Percentiles rank a stretch among this genome's conserved stretches.
Evolutionary conservation across 2,329 filamentous ascomycete species (phyloP).

Genomic region (Fulvia fulva): DNA sequence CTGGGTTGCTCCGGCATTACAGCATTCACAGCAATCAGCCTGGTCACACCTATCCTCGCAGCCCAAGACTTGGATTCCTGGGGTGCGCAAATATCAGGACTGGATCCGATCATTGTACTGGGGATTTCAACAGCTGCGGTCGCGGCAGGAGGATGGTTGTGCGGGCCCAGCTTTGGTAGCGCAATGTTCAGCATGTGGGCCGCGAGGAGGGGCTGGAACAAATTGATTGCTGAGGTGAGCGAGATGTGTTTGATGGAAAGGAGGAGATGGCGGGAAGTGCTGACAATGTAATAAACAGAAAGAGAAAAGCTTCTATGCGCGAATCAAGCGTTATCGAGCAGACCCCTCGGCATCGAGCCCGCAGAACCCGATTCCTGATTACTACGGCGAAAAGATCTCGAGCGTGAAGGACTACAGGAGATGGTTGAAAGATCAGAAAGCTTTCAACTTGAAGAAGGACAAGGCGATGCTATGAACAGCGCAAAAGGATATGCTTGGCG

Average conservation of each 20-base stretch:
- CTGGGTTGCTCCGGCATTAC: slow-evolving; percentile 69
- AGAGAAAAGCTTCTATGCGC: slow-evolving; percentile 88
- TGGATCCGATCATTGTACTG: slow-evolving; percentile 83
- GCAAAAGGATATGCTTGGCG: not conserved
- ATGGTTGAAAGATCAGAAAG: slow-evolving; percentile 96
- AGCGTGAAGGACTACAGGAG: slow-evolving; percentile 86
- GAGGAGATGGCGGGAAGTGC: not conserved
- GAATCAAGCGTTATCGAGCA: slow-evolving; percentile 87
- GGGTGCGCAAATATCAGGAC: slow-evolving; percentile 65
- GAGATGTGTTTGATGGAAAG: not conserved
- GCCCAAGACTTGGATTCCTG: slow-evolving; percentile 66
- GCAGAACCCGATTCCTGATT: slow-evolving; percentile 91
- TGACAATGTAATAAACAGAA: slow-evolving; percentile 53
- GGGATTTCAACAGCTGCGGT: slow-evolving; percentile 74
- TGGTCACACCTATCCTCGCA: slow-evolving; percentile 63
- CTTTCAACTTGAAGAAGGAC: slow-evolving; percentile 85
- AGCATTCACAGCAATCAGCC: slow-evolving; percentile 58
- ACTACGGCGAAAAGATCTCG: slow-evolving; percentile 97
- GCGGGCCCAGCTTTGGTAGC: slow-evolving; percentile 78
- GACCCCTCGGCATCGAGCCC: slow-evolving; percentile 86
- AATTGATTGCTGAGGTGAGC: slow-evolving; percentile 65
- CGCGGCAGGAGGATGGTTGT: slow-evolving; percentile 79
- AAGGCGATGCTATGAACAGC: slow-evolving; percentile 55
- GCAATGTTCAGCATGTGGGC: slow-evolving; percentile 74
- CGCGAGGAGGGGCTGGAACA: slow-evolving; percentile 55